A percentile compares a stretch with the other conserved stretches of the same genome.
Evolutionary conservation across 352 stramenopile genomes (phyloP).

Genomic region (Pythium phragmiticola): DNA sequence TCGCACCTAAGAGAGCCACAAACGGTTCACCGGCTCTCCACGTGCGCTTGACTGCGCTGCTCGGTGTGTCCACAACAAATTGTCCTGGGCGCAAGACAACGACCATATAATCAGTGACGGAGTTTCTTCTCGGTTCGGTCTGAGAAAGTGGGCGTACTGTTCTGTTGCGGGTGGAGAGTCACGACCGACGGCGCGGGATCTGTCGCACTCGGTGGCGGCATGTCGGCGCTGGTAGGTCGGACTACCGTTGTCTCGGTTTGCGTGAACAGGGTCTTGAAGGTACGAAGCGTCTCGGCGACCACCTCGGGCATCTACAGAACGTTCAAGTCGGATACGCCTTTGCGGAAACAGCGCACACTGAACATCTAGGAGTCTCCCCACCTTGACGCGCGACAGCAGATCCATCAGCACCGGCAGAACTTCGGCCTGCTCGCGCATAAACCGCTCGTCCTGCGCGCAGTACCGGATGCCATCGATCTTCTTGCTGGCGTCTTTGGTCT

Average conservation of each 20-base stretch:
- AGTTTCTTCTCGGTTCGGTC: not conserved
- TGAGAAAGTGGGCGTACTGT: constrained; percentile 31
- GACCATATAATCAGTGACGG: not conserved
- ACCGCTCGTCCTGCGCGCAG: constrained; percentile 48
- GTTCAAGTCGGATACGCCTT: too few species aligned
- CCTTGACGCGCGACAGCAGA: constrained; percentile 54
- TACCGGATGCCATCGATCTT: constrained; percentile 58
- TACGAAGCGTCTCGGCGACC: constrained; percentile 21
- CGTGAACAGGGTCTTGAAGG: constrained; percentile 23
- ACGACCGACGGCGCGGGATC: not conserved
- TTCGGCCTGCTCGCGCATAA: constrained; percentile 52
- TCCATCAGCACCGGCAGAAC: constrained; percentile 50
- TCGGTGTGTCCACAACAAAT: constrained; percentile 45
- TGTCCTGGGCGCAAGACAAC: constrained; percentile 24
- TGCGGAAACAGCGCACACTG: too few species aligned
- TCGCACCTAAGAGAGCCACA: constrained; percentile 32
- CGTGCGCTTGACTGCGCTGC: constrained; percentile 19
- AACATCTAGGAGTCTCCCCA: constrained; percentile 11
- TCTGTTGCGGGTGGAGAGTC: constrained; percentile 35
- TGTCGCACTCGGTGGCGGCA: not conserved
- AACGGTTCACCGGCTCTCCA: constrained; percentile 59
- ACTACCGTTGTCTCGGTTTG: not conserved
- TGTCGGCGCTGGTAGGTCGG: not conserved
- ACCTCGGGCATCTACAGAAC: constrained; percentile 23
- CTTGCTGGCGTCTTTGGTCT: constrained; percentile 63